Evolutionary conservation across 2,329 filamentous ascomycete species (phyloP), one percentile per base, ranked within the genome.

Genomic region (Colletotrichum agaves): DNA sequence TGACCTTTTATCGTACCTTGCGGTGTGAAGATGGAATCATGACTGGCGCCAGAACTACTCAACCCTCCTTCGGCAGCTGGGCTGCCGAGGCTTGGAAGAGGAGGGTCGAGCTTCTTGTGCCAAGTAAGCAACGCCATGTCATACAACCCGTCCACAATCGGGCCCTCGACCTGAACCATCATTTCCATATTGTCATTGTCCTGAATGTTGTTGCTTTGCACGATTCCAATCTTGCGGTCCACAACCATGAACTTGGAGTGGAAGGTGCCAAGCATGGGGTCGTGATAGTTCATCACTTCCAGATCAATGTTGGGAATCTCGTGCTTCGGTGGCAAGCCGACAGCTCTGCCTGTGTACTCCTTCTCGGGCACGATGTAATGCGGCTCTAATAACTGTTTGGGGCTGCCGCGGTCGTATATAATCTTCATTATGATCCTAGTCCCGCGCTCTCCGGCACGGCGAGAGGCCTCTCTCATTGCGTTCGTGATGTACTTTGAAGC

Each of bases 141-240:
- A 74, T 93, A 94, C 23, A 94, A 78, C 1, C 88, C 88, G 72
- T 94, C 90, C 0, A 94, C 91, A 64, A 94, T 91, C 0, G 91
- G 87, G 0, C 92, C 92, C 78, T 94, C 91, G 0, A 93, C 75
- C 62, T 93, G 91, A 3, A 87, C 83, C 86, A 93, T 89, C 92
- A 95, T 94, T 77, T 95, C 92, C 62, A 94, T 68, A 71, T 95
- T 95, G 72, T 92, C 90, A 60, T 93, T 94, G 70, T 93, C 89
- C 76, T 89, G 84, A 56, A 94, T 91, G 73, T 94, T 95, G 76
- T 93, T 93, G 79, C 91, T 94, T 78, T 92, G 90, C 2, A 94
- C 75, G 1, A 92, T 80, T 0, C 87, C 92, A n/a, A 91, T 82
- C 69, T 86, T 87, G 6, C 92, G 84, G 75, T 95, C 92, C 1